These are phyloP conservation scores for Gossypium rotundifolium DNA, from an alignment of 345 rosid genomes.

Conservation along the genomic window DNA sequence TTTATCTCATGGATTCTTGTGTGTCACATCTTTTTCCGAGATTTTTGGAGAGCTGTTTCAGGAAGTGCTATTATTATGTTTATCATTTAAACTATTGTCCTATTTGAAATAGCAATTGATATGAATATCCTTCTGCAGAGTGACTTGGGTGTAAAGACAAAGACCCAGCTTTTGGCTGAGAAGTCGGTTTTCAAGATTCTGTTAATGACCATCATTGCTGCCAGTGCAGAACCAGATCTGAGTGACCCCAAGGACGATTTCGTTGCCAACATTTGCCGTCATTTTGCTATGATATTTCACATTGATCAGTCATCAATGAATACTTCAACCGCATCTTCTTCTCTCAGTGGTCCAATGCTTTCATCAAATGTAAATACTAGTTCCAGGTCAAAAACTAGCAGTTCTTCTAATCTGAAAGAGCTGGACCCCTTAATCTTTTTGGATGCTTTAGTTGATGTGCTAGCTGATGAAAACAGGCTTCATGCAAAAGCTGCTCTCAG, in stretches of 20 bases:
- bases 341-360: slow-evolving; percentile 47
- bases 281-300: slow-evolving; percentile 91
- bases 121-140: slow-evolving; percentile 45
- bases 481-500: slow-evolving; percentile 88
- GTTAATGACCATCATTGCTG: slow-evolving; percentile 79
- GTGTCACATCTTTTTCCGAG: neutral
- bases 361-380: slow-evolving; percentile 39
- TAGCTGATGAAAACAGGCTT: slow-evolving; percentile 83
- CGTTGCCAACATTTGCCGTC: slow-evolving; percentile 73
- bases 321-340: slow-evolving; percentile 45
- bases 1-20: neutral
- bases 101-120: neutral
- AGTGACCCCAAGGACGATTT: slow-evolving; percentile 74
- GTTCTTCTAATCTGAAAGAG: slow-evolving; percentile 67
- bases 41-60: neutral
- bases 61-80: neutral
- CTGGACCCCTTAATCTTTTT: slow-evolving; percentile 85
- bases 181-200: slow-evolving; percentile 95
- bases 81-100: neutral
- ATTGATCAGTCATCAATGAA: slow-evolving; percentile 54
- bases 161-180: slow-evolving; percentile 98
- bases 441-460: slow-evolving; percentile 94
- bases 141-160: slow-evolving; percentile 96
- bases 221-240: slow-evolving; percentile 78
- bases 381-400: slow-evolving; percentile 57